Conservation (phyloP, 108 stramenopile genomes). For the Nitzschia sp. region DNA sequence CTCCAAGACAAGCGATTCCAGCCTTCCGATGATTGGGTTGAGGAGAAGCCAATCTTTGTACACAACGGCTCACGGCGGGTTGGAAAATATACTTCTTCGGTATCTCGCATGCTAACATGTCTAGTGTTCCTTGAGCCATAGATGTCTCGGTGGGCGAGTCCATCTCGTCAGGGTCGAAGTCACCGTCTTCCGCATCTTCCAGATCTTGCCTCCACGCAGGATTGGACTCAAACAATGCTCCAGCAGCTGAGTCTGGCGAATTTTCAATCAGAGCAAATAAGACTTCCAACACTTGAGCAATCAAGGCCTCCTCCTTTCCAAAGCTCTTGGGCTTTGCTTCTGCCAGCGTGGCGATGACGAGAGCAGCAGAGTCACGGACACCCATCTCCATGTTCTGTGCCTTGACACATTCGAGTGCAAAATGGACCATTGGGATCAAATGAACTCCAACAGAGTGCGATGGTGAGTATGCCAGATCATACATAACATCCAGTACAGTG, state of each 20-base stretch:
- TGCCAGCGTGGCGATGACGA: conserved; percentile 91
- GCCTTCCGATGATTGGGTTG: conserved; percentile 90
- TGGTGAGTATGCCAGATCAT: conserved; percentile 80
- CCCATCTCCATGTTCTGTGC: conserved; percentile 71
- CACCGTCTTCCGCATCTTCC: conserved; percentile 71
- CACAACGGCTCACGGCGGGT: conserved; percentile 83
- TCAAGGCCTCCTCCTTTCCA: conserved; percentile 74
- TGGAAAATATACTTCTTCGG: conserved; percentile 94
- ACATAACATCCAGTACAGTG: conserved; percentile 86
- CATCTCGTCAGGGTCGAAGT: conserved; percentile 71
- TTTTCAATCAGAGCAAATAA: conserved; percentile 89
- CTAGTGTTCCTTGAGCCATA: conserved; percentile 95
- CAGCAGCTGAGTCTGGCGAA: conserved; percentile 88
- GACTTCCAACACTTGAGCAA: conserved; percentile 72
- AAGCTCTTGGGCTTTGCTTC: conserved; percentile 93
- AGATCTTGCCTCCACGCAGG: conserved; percentile 84
- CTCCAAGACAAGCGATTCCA: conserved; percentile 93
- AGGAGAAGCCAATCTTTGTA: conserved; percentile 72
- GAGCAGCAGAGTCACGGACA: conserved; percentile 84
- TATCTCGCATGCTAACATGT: conserved; percentile 94
- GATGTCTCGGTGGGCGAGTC: conserved; percentile 88
- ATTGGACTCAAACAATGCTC: conserved; percentile 92
- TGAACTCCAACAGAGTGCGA: conserved; percentile 52
- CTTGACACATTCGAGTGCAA: conserved; percentile 62
- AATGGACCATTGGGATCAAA: conserved; percentile 68